Evolutionary conservation across 2,329 filamentous ascomycete species (phyloP), one percentile per base, ranked within the genome.

Genomic region (Zasmidium angulare): DNA sequence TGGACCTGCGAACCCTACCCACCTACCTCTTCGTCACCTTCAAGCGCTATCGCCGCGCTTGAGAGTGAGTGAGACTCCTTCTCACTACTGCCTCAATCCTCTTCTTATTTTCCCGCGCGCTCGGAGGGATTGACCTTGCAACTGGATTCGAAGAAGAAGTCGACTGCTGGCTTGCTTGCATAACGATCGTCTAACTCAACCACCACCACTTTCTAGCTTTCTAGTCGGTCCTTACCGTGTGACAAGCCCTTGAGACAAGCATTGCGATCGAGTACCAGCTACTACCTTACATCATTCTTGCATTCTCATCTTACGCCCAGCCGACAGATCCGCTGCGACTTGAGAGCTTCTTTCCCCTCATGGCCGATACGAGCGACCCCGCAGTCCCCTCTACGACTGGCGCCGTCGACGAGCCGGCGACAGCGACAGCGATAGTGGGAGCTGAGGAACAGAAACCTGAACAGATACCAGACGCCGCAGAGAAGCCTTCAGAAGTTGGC

Each of bases 291-390:
- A n/a, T n/a, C n/a, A n/a, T 36, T 36, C 29, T 36, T 36, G 36
- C n/a, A 43, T 9, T 17, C n/a, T 19, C n/a, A 19, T 43, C n/a
- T 43, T 43, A 43, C 26, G 11, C 3, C 36, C n/a, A 17, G 36
- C 36, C 36, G 36, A 43, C 12, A 9, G 36, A 43, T 43, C 36
- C 36, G 36, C 36, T 3, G 36, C 36, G 36, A 43, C 9, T 17
- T 14, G 36, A 17, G n/a, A 43, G 36, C 36, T 43, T 17, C 14
- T 4, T 19, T 19, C 36, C 36, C n/a, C 36, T 17, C 48, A 56
- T 56, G 54, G 54, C 54, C 11, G 54, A 56, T 40, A 48, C 53
- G 23, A 55, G 22, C 52, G 46, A 55, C 22, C 46, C 49, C 46
- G 46, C 52, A 46, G 21, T 31, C 19, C 21, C 36, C 19, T 29